These are phyloP conservation scores for Epichloe hybrida DNA, from an alignment of 2,329 filamentous ascomycete species.

Conservation along the genomic window DNA sequence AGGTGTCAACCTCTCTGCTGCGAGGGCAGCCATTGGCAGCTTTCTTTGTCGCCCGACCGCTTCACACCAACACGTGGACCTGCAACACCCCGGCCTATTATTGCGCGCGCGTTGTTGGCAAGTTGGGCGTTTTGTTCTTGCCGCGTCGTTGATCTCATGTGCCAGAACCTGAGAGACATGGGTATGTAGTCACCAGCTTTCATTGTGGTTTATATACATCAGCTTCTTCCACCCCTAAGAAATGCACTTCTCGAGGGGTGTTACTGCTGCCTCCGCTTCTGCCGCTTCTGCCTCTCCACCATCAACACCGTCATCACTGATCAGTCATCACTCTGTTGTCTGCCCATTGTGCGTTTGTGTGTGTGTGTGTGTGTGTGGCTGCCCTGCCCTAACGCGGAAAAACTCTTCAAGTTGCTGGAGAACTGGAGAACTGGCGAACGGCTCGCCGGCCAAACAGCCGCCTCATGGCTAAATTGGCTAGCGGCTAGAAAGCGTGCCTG, in stretches of 20 bases:
- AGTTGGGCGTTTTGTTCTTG: slow-evolving; percentile 1
- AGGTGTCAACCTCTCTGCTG: background rate
- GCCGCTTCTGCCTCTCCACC: background rate
- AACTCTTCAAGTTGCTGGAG: background rate
- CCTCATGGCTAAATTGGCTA: background rate
- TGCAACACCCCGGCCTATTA: background rate
- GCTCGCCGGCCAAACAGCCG: background rate
- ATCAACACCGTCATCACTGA: background rate
- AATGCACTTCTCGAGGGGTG: background rate
- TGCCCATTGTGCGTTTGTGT: background rate
- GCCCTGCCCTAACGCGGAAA: background rate
- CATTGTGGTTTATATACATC: background rate
- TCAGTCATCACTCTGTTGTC: background rate
- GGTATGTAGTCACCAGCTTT: background rate
- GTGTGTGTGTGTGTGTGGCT: background rate
- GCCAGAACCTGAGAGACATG: too few species aligned
- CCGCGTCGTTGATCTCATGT: background rate
- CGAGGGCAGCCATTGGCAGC: background rate
- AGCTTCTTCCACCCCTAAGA: background rate
- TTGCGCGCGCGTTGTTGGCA: background rate
- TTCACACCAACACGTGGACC: slow-evolving; percentile 5
- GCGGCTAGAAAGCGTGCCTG: background rate
- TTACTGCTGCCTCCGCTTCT: background rate
- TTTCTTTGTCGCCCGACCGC: slow-evolving; percentile 3
- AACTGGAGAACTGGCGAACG: background rate